Evolutionary conservation across 2,329 filamentous ascomycete genomes (phyloP).

Genomic region (Fusarium coicis): DNA sequence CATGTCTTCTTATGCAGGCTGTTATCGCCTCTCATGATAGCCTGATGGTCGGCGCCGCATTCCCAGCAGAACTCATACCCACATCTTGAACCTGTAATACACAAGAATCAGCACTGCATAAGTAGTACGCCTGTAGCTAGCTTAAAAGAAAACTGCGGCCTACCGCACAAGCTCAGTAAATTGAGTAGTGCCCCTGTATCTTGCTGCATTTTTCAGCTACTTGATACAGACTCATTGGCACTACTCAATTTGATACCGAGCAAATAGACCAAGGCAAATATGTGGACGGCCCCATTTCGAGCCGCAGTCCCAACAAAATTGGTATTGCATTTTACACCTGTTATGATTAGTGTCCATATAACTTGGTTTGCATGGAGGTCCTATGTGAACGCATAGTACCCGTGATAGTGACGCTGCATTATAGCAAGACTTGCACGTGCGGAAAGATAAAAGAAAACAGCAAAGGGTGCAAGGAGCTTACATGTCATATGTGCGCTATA

Average conservation of each 20-base stretch:
- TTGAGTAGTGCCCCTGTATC: neutral
- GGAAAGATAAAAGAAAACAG: neutral
- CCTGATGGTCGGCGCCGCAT: constrained; percentile 49
- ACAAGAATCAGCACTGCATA: constrained; percentile 24
- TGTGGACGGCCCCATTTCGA: constrained; percentile 36
- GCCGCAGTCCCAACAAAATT: constrained; percentile 52
- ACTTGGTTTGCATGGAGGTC: neutral
- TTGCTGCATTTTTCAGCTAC: neutral
- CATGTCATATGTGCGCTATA: constrained; percentile 55
- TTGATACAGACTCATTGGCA: neutral
- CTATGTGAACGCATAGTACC: constrained; percentile 26
- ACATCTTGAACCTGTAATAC: constrained; percentile 49
- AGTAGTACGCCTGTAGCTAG: neutral
- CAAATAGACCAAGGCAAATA: neutral
- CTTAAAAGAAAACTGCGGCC: neutral
- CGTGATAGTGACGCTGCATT: neutral
- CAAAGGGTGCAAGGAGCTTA: constrained; percentile 43
- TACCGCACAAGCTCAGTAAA: neutral
- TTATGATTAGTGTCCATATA: constrained; percentile 20
- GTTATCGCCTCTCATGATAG: constrained; percentile 49
- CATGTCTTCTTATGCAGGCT: constrained; percentile 46
- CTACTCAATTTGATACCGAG: neutral
- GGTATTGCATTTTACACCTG: constrained; percentile 49
- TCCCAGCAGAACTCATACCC: constrained; percentile 51
- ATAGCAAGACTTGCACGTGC: neutral